Evolutionary conservation across 768 basidiomycete species (phyloP), one percentile per base, ranked within the genome.

Genomic region (Pleurotus cornucopiae): DNA sequence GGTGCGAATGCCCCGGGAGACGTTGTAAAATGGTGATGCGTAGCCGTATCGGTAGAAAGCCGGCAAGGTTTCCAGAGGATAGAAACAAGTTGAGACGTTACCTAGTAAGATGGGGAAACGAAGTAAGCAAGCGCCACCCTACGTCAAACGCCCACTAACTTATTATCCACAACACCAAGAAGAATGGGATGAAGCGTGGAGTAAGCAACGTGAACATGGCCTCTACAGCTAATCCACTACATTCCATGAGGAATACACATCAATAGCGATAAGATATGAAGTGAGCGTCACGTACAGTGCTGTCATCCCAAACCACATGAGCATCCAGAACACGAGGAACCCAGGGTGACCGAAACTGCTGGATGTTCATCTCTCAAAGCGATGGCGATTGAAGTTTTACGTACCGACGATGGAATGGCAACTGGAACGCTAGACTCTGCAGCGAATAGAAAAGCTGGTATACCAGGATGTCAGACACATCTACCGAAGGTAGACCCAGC

Each of bases 1-100:
- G 20, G 81, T 73, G 20, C 89, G 76, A 2, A 83, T 76, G 1
- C 84, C 80, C 40, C 73, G 69, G 12, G 84, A 81, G 30, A 89
- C 73, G 61, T 89, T 87, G 66, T 86, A 89, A 64, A 91, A 89
- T 1, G 89, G 89, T 59, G 75, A 75, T 1, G 81, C 86, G 60
- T 83, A 87, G 1, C 86, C 89, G 58, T 89, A 89, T 46, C 74
- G 77, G 68, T 77, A 88, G 57, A 89, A 58, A 25, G 61, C 60
- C 0, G 87, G 86, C 2, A 88, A 69, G 1, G 82, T 66, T 49
- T 82, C 77, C 44, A 88, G 76, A 0, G 89, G 88, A 62, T 77
- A 78, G 44, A 76, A 68, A 18, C 72, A 73, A 20, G 84, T 81
- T 3, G 84, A 78, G 37, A 84, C 82, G 62, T 86, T 87, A 37